Conservation (phyloP, 306 rosid species). For the Ceratonia siliqua region DNA sequence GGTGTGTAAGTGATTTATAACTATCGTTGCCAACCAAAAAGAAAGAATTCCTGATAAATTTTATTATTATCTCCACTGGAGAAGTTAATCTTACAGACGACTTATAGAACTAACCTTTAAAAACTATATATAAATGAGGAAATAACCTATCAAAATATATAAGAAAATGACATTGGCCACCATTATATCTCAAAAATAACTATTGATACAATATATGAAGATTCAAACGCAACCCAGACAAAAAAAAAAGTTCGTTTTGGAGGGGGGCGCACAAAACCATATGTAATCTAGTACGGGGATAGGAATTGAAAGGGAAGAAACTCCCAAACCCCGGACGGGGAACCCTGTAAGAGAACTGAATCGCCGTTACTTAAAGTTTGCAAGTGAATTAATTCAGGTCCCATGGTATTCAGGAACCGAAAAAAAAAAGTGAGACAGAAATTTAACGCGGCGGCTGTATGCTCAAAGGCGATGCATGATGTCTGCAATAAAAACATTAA, state of each 20-base stretch:
- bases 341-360: background rate
- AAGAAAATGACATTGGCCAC: background rate
- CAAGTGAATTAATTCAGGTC: background rate
- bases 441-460: too few species aligned
- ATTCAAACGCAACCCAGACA: too few species aligned
- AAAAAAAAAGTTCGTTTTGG: too few species aligned
- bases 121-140: background rate
- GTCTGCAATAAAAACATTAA: background rate
- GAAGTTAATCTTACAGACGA: background rate
- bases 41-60: background rate
- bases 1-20: background rate
- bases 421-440: too few species aligned
- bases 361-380: background rate
- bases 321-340: background rate
- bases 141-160: background rate
- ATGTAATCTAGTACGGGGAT: too few species aligned
- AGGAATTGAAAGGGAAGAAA: too few species aligned
- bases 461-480: background rate
- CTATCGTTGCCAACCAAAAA: background rate
- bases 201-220: too few species aligned
- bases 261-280: too few species aligned
- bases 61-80: background rate
- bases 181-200: background rate
- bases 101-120: background rate
- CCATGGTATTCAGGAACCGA: background rate